Conservation (phyloP, 2,329 filamentous ascomycete species). For the Trichoderma breve region DNA sequence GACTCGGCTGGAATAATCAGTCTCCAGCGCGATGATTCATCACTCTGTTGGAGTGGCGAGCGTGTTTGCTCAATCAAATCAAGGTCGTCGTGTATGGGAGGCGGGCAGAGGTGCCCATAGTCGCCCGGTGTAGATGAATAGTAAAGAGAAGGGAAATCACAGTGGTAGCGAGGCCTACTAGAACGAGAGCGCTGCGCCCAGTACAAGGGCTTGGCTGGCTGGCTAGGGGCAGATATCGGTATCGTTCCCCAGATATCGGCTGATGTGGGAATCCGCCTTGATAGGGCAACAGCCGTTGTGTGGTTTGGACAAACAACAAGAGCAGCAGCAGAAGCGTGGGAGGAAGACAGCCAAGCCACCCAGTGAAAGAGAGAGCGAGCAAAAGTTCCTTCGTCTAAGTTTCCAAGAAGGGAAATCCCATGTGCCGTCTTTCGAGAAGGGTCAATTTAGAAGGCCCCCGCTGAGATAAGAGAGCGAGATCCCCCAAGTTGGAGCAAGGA, state of each 20-base stretch:
- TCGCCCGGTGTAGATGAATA: slow-evolving; percentile 27
- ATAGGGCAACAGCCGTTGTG: slow-evolving; percentile 23
- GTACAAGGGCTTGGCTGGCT: slow-evolving; percentile 11
- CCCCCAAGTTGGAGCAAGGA: slow-evolving; percentile 1
- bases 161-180: slow-evolving; percentile 12
- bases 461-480: slow-evolving; percentile 24
- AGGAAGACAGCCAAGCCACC: slow-evolving; percentile 34
- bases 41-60: slow-evolving; percentile 36
- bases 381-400: slow-evolving; percentile 43
- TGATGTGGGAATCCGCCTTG: slow-evolving; percentile 24
- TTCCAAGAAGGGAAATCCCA: slow-evolving; percentile 38
- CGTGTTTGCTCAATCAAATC: slow-evolving; percentile 32
- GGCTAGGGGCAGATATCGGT: slow-evolving; percentile 22
- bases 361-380: slow-evolving; percentile 34
- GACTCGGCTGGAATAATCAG: slow-evolving; percentile 37
- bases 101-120: slow-evolving; percentile 39
- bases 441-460: slow-evolving; percentile 16
- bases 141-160: slow-evolving; percentile 17
- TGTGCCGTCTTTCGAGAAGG: slow-evolving; percentile 26
- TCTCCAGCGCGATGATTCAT: slow-evolving; percentile 38
- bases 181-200: slow-evolving; percentile 10
- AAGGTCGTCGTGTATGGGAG: slow-evolving; percentile 35
- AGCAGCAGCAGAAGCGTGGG: slow-evolving; percentile 8
- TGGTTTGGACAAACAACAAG: slow-evolving; percentile 18
- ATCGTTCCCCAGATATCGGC: slow-evolving; percentile 25